A percentile compares a stretch with the other conserved stretches of the same genome.
Conservation (phyloP, 1,284 basidiomycete genomes). For the Irpex sp. region DNA sequence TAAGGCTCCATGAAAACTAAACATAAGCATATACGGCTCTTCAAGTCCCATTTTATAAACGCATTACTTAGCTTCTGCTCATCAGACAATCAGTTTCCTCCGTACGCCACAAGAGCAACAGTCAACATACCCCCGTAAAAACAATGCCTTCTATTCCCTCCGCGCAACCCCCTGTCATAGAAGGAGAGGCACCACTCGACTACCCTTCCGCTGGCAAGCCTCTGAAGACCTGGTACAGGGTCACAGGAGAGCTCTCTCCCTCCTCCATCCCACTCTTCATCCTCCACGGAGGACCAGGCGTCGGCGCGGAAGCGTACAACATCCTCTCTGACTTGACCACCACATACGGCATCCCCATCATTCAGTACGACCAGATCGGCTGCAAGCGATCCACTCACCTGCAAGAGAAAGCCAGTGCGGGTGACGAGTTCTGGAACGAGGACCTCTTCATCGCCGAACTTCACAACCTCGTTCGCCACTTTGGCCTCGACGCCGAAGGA, state of each 20-base stretch:
- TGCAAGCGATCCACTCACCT: constrained; percentile 29
- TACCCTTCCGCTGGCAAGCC: constrained; percentile 17
- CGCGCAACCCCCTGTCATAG: neutral
- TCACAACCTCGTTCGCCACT: constrained; percentile 24
- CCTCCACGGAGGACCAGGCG: constrained; percentile 23
- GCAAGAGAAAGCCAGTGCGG: constrained; percentile 18
- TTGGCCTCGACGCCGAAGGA: constrained; percentile 18
- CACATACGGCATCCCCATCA: constrained; percentile 25
- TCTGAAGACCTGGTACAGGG: constrained; percentile 18
- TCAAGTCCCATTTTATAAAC: too few species aligned
- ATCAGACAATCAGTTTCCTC: neutral
- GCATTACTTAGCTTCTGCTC: too few species aligned
- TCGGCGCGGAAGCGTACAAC: neutral
- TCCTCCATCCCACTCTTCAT: constrained; percentile 17
- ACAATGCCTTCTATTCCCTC: neutral
- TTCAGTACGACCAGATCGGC: constrained; percentile 33
- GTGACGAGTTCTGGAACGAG: constrained; percentile 26
- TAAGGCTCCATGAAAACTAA: too few species aligned
- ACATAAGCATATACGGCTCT: too few species aligned
- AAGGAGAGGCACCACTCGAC: neutral
- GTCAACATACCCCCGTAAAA: neutral
- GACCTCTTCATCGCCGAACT: constrained; percentile 31
- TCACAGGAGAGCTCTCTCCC: constrained; percentile 11
- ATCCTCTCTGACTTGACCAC: constrained; percentile 14
- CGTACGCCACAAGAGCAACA: neutral